A percentile compares a stretch with the other conserved stretches of the same genome.
These are phyloP conservation scores for Sclerotinia trifoliorum DNA, from an alignment of 2,329 filamentous ascomycete species.

Conservation along the genomic window DNA sequence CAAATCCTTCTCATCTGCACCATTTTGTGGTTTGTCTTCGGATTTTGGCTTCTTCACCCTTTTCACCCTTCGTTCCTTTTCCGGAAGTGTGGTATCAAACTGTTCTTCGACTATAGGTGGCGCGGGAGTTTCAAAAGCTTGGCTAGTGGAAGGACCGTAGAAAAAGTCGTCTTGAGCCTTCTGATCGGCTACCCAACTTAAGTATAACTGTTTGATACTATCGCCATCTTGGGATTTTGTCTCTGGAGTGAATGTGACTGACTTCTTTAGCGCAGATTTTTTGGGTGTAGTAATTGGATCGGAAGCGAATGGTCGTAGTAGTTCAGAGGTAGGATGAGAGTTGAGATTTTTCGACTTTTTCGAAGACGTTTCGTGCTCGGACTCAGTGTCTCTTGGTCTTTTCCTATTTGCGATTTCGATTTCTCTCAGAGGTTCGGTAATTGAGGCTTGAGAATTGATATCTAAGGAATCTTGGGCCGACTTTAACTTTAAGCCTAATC, in stretches of 20 bases:
- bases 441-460: constrained; percentile 16
- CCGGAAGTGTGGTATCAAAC: constrained; percentile 34
- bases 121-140: constrained; percentile 34
- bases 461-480: constrained; percentile 44
- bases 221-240: constrained; percentile 59
- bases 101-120: constrained; percentile 36
- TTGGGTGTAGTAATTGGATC: constrained; percentile 34
- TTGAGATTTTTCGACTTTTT: constrained; percentile 37
- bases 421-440: constrained; percentile 26
- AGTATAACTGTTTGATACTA: constrained; percentile 52
- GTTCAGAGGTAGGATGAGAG: constrained; percentile 17
- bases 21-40: constrained; percentile 25
- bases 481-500: constrained; percentile 59
- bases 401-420: constrained; percentile 34
- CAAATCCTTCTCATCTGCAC: constrained; percentile 24
- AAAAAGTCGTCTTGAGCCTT: constrained; percentile 38
- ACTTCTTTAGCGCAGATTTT: constrained; percentile 47
- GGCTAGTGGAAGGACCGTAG: constrained; percentile 26
- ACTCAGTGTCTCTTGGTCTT: constrained; percentile 26
- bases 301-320: constrained; percentile 18
- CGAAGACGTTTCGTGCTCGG: constrained; percentile 26
- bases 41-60: constrained; percentile 35
- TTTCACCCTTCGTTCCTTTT: constrained; percentile 37
- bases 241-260: constrained; percentile 63
- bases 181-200: constrained; percentile 48